Evolutionary conservation across 108 stramenopile species (phyloP).

Genomic region (Epithemia pelagica): DNA sequence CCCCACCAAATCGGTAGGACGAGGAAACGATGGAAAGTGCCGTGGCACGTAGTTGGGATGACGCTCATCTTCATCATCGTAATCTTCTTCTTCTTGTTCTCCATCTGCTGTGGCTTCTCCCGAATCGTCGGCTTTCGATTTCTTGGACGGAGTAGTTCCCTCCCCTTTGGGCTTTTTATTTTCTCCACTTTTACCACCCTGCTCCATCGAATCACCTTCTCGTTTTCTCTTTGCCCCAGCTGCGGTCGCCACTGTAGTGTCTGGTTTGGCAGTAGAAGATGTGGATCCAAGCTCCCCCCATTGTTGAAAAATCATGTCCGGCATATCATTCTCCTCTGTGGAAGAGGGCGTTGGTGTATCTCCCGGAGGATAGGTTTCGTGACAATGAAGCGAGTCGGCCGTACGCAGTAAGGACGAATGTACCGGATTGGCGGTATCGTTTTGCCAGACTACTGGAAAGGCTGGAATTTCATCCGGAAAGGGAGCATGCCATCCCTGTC

Average conservation of each 20-base stretch:
- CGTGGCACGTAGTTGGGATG: neutral
- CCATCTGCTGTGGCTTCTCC: neutral
- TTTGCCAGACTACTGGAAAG: conserved; percentile 48
- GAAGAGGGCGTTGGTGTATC: neutral
- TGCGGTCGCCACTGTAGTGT: neutral
- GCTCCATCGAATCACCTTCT: conserved; percentile 12
- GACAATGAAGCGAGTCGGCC: neutral
- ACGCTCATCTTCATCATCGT: conserved; percentile 1
- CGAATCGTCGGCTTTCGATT: neutral
- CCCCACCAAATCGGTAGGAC: neutral
- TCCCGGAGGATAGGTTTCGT: neutral
- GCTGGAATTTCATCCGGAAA: conserved; percentile 50
- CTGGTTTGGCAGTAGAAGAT: neutral
- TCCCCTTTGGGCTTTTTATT: conserved; percentile 4
- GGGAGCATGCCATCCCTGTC: conserved; percentile 66
- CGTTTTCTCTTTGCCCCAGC: conserved; percentile 13
- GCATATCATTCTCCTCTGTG: neutral
- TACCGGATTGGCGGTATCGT: conserved; percentile 55
- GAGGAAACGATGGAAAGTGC: neutral
- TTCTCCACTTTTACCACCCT: conserved; percentile 6
- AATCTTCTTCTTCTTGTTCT: neutral
- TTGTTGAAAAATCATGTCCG: neutral
- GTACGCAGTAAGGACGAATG: neutral
- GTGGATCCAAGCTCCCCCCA: neutral
- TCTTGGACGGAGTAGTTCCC: neutral